Percentiles rank a stretch among this genome's conserved stretches.
These are phyloP conservation scores for Glycine soja DNA, from an alignment of 306 rosid species.

Conservation along the genomic window DNA sequence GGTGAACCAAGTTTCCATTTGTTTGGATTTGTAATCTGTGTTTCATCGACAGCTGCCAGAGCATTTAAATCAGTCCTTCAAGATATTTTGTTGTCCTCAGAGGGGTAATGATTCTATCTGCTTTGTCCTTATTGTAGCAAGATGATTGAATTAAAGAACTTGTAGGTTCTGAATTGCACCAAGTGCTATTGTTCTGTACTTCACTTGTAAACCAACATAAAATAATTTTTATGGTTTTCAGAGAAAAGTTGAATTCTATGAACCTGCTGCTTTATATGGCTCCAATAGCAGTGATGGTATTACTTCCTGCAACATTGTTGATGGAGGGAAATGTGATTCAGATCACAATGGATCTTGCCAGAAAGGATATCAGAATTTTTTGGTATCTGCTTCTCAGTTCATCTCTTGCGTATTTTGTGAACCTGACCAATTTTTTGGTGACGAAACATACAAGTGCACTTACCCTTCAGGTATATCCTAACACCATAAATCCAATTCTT, in stretches of 20 bases:
- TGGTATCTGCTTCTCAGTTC: conserved; percentile 60
- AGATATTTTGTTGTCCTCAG: conserved; percentile 54
- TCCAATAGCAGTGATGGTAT: conserved; percentile 53
- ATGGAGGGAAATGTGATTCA: conserved; percentile 55
- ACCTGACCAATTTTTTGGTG: conserved; percentile 60
- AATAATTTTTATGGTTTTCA: conserved; percentile 11
- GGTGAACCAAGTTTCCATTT: conserved; percentile 61
- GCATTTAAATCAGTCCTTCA: conserved; percentile 65
- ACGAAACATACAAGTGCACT: conserved; percentile 62
- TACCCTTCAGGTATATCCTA: conserved; percentile 59
- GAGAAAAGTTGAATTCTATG: conserved; percentile 59
- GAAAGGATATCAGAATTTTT: conserved; percentile 50
- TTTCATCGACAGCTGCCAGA: conserved; percentile 54
- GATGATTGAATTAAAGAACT: conserved; percentile 1
- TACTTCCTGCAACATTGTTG: conserved; percentile 57
- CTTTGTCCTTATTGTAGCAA: background rate
- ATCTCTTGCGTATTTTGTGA: conserved; percentile 56
- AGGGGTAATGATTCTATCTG: conserved; percentile 47
- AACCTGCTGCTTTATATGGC: conserved; percentile 63
- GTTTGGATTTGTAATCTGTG: conserved; percentile 57
- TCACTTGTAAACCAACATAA: conserved; percentile 19
- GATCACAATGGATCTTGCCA: conserved; percentile 54
- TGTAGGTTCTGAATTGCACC: background rate
- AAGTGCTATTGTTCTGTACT: background rate
- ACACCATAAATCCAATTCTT: background rate